These are phyloP conservation scores for Ailanthus altissimus DNA, from an alignment of 345 rosid genomes.

Conservation along the genomic window DNA sequence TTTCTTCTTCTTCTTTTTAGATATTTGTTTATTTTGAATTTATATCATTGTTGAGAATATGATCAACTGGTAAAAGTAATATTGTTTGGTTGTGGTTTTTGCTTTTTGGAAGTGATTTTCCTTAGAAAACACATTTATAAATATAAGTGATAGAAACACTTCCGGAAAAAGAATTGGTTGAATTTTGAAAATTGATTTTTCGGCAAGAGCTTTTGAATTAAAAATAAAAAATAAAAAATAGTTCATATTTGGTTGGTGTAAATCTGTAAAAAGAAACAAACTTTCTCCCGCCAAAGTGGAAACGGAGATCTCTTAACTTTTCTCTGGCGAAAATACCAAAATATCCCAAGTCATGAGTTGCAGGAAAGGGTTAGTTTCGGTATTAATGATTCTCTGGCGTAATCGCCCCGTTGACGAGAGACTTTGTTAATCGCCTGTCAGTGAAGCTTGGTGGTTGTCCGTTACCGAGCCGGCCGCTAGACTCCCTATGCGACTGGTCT, in stretches of 20 bases:
- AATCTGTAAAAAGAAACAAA: not conserved
- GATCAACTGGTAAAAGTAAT: not conserved
- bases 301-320: not conserved
- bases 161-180: no score
- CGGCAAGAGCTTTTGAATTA: not conserved
- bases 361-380: constrained; percentile 3
- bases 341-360: not conserved
- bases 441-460: not conserved
- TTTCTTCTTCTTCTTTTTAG: not conserved
- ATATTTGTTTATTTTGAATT: not conserved
- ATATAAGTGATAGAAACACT: not conserved
- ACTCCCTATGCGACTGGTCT: not conserved
- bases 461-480: not conserved
- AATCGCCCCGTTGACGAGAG: not conserved
- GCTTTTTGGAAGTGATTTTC: not conserved
- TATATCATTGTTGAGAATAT: not conserved
- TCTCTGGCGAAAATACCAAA: not conserved
- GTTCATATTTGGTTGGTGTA: not conserved
- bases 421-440: not conserved
- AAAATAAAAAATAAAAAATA: not conserved
- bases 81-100: not conserved
- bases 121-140: not conserved
- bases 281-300: constrained; percentile 28
- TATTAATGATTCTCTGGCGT: not conserved
- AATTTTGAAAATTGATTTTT: not conserved